These are phyloP conservation scores for Collybiopsis confluens DNA, from an alignment of 768 basidiomycete genomes.

Conservation along the genomic window DNA sequence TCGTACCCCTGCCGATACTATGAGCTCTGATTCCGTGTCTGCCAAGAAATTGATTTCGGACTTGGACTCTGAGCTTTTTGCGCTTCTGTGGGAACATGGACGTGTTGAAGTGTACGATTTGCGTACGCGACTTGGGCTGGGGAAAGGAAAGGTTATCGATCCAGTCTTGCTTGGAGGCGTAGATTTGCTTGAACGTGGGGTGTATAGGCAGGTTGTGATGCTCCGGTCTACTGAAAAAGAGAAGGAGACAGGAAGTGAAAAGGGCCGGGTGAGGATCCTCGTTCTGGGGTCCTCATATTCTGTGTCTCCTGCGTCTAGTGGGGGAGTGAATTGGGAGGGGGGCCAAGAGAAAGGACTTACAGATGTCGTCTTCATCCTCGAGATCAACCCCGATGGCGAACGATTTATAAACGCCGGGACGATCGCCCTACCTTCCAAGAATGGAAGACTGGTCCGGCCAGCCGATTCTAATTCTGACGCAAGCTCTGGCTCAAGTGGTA, in stretches of 20 bases:
- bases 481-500: neutral
- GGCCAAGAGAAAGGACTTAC: too few species aligned
- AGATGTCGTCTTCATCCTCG: conserved; percentile 29
- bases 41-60: too few species aligned
- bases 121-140: conserved; percentile 55
- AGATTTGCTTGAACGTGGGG: too few species aligned
- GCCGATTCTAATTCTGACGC: conserved; percentile 11
- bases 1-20: too few species aligned
- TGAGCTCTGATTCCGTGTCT: too few species aligned
- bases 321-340: too few species aligned
- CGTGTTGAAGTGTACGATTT: conserved; percentile 67
- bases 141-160: conserved; percentile 55
- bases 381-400: conserved; percentile 13
- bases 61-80: conserved; percentile 55
- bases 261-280: conserved; percentile 36
- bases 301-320: too few species aligned
- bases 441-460: conserved; percentile 45
- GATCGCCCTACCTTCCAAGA: conserved; percentile 29
- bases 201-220: conserved; percentile 31
- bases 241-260: too few species aligned
- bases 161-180: conserved; percentile 37
- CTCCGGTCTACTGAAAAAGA: too few species aligned
- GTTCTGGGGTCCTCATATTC: too few species aligned
- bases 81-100: conserved; percentile 69
- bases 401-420: conserved; percentile 9